A percentile compares a stretch with the other conserved stretches of the same genome.
Evolutionary conservation across 768 basidiomycete genomes (phyloP).

Genomic region (Leccinum longicurvipes): DNA sequence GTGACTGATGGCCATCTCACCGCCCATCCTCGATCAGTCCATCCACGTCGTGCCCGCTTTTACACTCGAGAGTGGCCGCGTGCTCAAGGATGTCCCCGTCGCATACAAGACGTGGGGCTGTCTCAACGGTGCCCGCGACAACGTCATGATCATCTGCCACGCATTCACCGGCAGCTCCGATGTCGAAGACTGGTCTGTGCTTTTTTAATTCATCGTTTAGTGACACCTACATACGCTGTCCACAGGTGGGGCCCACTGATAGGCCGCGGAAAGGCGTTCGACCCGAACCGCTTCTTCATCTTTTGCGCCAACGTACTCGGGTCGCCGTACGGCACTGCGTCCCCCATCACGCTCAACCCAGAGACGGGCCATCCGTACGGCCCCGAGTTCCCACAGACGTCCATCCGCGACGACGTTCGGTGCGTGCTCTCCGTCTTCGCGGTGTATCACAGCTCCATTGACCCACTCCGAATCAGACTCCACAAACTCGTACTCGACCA

Average conservation of each 20-base stretch:
- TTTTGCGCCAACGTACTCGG: slow-evolving; percentile 93
- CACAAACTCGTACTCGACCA: slow-evolving; percentile 85
- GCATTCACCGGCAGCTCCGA: slow-evolving; percentile 97
- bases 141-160: slow-evolving; percentile 98
- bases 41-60: slow-evolving; percentile 66
- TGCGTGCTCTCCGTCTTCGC: slow-evolving; percentile 33
- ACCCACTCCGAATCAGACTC: slow-evolving; percentile 42
- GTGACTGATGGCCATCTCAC: slow-evolving; percentile 5
- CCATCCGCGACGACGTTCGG: slow-evolving; percentile 92
- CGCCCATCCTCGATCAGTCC: slow-evolving; percentile 46
- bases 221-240: not conserved
- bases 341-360: slow-evolving; percentile 80
- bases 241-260: slow-evolving; percentile 96
- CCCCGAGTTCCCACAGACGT: slow-evolving; percentile 90
- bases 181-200: slow-evolving; percentile 93
- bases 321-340: slow-evolving; percentile 92
- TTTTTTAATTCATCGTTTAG: too few relatives aligned
- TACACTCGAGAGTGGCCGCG: slow-evolving; percentile 75
- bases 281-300: slow-evolving; percentile 84
- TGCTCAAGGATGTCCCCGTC: slow-evolving; percentile 74
- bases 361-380: slow-evolving; percentile 78
- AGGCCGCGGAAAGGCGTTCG: slow-evolving; percentile 90
- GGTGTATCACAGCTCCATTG: too few relatives aligned
- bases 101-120: slow-evolving; percentile 97
- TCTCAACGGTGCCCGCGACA: slow-evolving; percentile 72